A percentile compares a stretch with the other conserved stretches of the same genome.
Conservation (phyloP, 208 protist species). For the Novymonas esmeraldas region DNA sequence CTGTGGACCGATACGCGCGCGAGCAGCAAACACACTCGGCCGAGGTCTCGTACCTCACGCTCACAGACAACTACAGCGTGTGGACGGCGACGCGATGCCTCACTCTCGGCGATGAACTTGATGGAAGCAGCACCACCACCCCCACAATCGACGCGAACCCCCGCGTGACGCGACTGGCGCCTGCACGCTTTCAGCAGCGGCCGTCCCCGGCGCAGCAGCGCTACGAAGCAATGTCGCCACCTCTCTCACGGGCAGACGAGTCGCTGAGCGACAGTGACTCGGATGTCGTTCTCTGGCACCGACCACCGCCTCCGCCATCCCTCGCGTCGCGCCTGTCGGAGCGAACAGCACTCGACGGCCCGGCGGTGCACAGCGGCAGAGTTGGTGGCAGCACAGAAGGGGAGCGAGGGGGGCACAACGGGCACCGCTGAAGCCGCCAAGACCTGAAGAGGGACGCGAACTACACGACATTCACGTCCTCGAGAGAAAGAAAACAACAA, state of each 20-base stretch:
- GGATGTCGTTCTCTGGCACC: background rate
- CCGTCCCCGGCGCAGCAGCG: too few relatives aligned
- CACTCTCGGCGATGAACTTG: background rate
- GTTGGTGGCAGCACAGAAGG: too few relatives aligned
- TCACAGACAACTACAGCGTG: background rate
- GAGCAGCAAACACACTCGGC: background rate
- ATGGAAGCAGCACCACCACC: background rate
- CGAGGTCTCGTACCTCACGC: background rate
- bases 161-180: background rate
- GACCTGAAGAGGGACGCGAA: too few relatives aligned
- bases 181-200: too few relatives aligned
- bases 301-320: constrained; percentile 2
- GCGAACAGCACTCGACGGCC: background rate
- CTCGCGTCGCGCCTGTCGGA: background rate
- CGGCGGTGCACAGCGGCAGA: background rate
- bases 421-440: too few relatives aligned
- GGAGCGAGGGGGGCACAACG: too few relatives aligned
- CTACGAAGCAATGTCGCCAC: background rate
- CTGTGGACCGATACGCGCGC: background rate
- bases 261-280: background rate
- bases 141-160: background rate
- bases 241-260: background rate
- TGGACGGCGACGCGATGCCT: background rate
- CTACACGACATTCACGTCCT: too few relatives aligned
- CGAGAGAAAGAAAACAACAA: too few relatives aligned